phyloP scores from a whole-genome alignment of 352 stramenopile species.

The Paralagenidium karlingii region DNA sequence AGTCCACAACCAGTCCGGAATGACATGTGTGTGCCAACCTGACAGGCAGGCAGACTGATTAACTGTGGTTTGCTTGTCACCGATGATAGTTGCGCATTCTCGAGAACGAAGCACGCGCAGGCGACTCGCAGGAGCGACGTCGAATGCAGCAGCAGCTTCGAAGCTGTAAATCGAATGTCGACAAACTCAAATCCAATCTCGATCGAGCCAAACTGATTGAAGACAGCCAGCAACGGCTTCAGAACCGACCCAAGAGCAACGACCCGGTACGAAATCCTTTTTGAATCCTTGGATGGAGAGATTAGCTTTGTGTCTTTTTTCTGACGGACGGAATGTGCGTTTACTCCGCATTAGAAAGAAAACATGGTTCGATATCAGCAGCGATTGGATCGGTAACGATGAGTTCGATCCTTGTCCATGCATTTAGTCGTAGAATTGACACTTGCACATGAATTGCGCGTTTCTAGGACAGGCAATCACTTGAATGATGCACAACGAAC shows the following conservation, averaged over 20 bases:
- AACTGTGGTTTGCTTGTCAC: neutral
- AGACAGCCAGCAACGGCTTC: constrained; percentile 51
- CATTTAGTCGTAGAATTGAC: neutral
- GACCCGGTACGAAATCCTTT: constrained; percentile 12
- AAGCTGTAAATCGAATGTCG: constrained; percentile 71
- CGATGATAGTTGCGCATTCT: constrained; percentile 53
- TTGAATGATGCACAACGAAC: constrained; percentile 50
- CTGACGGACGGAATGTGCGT: neutral
- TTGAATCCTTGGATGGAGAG: neutral
- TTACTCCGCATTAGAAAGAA: constrained; percentile 21
- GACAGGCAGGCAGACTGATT: too few relatives aligned
- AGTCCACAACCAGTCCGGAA: too few relatives aligned
- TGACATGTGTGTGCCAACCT: too few relatives aligned
- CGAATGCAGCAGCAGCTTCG: constrained; percentile 77
- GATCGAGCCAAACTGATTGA: constrained; percentile 65
- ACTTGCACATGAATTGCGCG: neutral
- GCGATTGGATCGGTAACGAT: constrained; percentile 40
- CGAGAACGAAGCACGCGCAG: constrained; percentile 66
- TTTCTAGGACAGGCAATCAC: constrained; percentile 47
- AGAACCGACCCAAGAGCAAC: constrained; percentile 21
- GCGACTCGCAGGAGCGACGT: constrained; percentile 62
- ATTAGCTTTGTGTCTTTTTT: neutral
- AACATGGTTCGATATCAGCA: constrained; percentile 62
- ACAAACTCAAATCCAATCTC: constrained; percentile 78
- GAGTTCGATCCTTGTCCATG: neutral